Base-by-base conservation (phyloP, 768 basidiomycete species). In the Amanita polypyramis region DNA sequence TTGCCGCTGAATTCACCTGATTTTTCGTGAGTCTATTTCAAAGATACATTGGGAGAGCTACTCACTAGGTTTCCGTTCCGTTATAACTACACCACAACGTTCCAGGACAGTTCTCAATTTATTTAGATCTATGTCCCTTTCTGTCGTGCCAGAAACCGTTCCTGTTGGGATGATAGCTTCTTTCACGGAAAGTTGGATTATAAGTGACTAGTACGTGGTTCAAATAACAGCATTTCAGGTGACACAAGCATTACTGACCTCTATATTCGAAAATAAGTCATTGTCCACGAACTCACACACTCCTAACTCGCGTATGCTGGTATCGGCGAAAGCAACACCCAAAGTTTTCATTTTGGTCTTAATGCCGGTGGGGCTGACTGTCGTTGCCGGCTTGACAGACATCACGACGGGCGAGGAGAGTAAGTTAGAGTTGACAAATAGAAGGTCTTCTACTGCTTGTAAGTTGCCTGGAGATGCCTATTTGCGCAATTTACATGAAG, bases 141-240 rank as follows among this genome's bases (percentile, higher is more conserved):
- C 85, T 0, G 85, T 85, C 2, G 69, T 79, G 0, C 84, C 85
- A 33, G 79, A 74, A 0, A 68, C 66, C 4, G 86, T 85, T n/a
- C 84, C 84, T 0, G 78, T 79, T 1, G 85, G 72, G 35, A 98
- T 70, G 46, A 98, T 74, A 2, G 91, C 92, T 64, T 99, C 96
- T 61, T 98, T 98, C n/a, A 92, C 89, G 0, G 91, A 93, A 2
- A 98, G 76, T 61, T 99, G 96, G 51, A 98, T 98, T 30, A 97
- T 69, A 29, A 98, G 75, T 1, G 92, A 92, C 95, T 97, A 57
- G 20, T 49, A 29, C 45, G 20, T 30, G n/a, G 1, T n/a, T 35
- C 2, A 32, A 19, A 46, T 5, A 50, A 41, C 7, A 20, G 27
- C 29, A n/a, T 23, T 33, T 30, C 14, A 10, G 47, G 21, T 10